Base-by-base conservation (phyloP, 2,329 filamentous ascomycete genomes). In the Talaromyces sp. region DNA sequence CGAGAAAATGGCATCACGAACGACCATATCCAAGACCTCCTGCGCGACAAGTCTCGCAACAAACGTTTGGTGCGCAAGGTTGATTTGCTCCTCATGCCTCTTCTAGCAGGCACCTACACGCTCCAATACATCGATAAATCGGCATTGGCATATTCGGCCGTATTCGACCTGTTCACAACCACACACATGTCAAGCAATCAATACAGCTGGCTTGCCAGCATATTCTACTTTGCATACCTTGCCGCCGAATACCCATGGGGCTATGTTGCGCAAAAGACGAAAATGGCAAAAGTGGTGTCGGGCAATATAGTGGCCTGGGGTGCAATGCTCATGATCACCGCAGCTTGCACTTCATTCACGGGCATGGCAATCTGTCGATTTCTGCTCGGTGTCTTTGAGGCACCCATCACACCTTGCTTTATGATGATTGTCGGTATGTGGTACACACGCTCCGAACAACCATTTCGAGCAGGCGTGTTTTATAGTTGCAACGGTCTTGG, bases 111-210 rank as follows among this genome's bases (percentile, higher is more conserved):
- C 1, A 75, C 73, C 29, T 75, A 75, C 36, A 69, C 65, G 34
- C 78, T 86, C 5, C 84, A 86, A 68, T 86, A 84, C 67, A 83
- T 86, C 69, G 84, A 86, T 72, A 87, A 87, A 73, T 80, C 83
- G 67, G 82, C 84, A 0, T 74, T 86, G 5, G 79, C 80, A 0
- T 86, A 86, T 70, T 80, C 82, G 0, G 84, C 84, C 1, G 83
- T 87, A 0, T 86, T 86, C 66, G 85, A 86, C 58, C 75, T 87
- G 0, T 82, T 86, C 67, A 73, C 75, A 13, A 79, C 80, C 25
- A 84, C 84, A 0, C 74, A 79, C 19, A 84, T 85, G 69, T 38
- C 60, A 62, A 62, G 22, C 22, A 29, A 29, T 61, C 77, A 86
- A 62, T 86, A 85, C 69, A 80, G 80, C 13, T 86, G 84, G 84